A percentile compares a stretch with the other conserved stretches of the same genome.
phyloP scores from a whole-genome alignment of 73 alveolate genomes.

The Paramecium sonneborni region DNA sequence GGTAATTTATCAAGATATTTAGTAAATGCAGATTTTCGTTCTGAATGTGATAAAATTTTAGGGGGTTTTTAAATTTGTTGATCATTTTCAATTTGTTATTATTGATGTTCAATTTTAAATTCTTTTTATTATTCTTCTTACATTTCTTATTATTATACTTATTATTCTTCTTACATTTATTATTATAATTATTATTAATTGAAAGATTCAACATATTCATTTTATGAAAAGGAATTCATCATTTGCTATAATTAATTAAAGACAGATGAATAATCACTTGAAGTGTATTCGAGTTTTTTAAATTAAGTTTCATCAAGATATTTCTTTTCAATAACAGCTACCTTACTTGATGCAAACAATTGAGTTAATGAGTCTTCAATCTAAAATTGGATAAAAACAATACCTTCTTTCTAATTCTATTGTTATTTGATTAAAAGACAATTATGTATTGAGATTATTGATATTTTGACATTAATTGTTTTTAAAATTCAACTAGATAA shows the following conservation, averaged over 20 bases:
- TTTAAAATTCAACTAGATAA: constrained; percentile 11
- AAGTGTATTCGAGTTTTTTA: background rate
- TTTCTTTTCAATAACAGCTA: constrained; percentile 7
- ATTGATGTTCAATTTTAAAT: background rate
- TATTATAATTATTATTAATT: background rate
- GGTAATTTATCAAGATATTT: constrained; percentile 41
- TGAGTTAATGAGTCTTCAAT: constrained; percentile 26
- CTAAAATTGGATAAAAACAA: background rate
- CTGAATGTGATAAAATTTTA: background rate
- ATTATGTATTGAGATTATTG: background rate
- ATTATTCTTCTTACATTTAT: too few species aligned
- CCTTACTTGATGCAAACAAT: background rate
- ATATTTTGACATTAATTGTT: background rate
- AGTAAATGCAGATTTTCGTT: background rate
- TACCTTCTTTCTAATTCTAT: constrained; percentile 42
- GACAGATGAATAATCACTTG: background rate
- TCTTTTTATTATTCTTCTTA: background rate
- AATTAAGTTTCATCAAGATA: constrained; percentile 20
- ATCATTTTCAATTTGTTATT: background rate
- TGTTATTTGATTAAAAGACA: background rate
- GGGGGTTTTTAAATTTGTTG: background rate
- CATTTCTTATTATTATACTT: background rate
- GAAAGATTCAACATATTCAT: background rate
- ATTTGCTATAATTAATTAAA: background rate
- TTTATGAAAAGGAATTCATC: background rate